Evolutionary conservation across 2,329 filamentous ascomycete genomes (phyloP), one percentile per base, ranked within the genome.

Genomic region (Colletotrichum somersetense): DNA sequence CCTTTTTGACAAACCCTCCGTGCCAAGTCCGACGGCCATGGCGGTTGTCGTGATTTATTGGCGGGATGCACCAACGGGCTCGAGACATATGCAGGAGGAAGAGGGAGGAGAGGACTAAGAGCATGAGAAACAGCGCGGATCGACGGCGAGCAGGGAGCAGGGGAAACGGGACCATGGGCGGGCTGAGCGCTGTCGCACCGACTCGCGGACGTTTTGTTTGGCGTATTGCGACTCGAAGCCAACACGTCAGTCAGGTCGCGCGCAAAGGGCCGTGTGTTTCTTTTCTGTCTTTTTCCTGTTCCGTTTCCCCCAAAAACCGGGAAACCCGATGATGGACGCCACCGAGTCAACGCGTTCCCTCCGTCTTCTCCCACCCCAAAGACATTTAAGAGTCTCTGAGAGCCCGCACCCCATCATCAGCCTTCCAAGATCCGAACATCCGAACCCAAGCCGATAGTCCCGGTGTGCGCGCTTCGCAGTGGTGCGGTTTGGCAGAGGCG

Each of bases 1-100:
- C 61, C 70, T 57, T 72, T 72, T 72, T 72, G 66, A 72, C n/a
- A 65, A 62, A 70, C 33, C 52, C 66, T 61, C 70, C 66, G 59
- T 70, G 66, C 20, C 44, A 69, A 56, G 66, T 70, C 70, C 70
- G 70, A 66, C 55, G 70, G 57, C 59, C 70, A 72, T 72, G 70
- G 70, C 70, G 69, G 14, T 6, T n/a, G n/a, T 48, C 20, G 44
- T 48, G n/a, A 5, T 48, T n/a, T n/a, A 11, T 48, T 35, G 35
- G 30, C 3, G 56, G 30, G 30, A n/a, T 38, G 23, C 30, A 18
- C 20, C 20, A 48, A 67, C n/a, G 23, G 52, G 35, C 44, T 48
- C 26, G 23, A 26, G 44, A n/a, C 52, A 38, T 46, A 65, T 55
- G 70, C 66, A 61, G 55, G 59, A 59, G 55, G 33, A 30, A 30